Evolutionary conservation across 2,329 filamentous ascomycete genomes (phyloP).

Genomic region (Monilinia laxa): DNA sequence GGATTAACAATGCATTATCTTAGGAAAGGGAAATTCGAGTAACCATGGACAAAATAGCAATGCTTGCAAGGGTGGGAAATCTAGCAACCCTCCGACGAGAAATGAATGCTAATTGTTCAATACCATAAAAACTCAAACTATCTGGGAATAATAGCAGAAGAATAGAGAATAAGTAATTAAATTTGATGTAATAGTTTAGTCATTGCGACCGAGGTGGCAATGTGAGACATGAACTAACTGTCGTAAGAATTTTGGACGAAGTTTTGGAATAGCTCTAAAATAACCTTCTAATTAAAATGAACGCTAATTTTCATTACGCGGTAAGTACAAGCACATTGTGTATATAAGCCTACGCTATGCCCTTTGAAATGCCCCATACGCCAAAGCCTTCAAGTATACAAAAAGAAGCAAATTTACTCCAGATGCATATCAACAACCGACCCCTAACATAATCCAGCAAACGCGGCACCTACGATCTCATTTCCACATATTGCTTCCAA

Average conservation of each 20-base stretch:
- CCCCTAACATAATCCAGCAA: constrained; percentile 28
- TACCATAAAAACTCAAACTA: too few species aligned
- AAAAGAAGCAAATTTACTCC: neutral
- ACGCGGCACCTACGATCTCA: constrained; percentile 32
- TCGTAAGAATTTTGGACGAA: neutral
- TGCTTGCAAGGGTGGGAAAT: neutral
- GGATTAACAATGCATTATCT: too few species aligned
- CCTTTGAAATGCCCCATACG: neutral
- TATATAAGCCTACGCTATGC: neutral
- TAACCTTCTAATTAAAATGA: neutral
- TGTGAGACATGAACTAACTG: neutral
- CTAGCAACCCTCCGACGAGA: too few species aligned
- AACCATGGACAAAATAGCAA: too few species aligned
- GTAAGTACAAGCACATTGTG: neutral
- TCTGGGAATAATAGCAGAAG: too few species aligned
- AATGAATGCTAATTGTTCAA: too few species aligned
- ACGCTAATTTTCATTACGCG: neutral
- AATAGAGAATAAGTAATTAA: neutral
- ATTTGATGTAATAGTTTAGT: neutral
- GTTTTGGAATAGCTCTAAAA: neutral
- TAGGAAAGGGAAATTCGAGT: too few species aligned
- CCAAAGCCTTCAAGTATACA: neutral
- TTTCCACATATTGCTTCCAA: constrained; percentile 39
- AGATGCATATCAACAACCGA: neutral
- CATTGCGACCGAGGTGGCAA: neutral